Percentiles rank a stretch among this genome's conserved stretches.
Evolutionary conservation across 1,139 yeast species (phyloP).

Genomic region (Blastobotrys serpentis): DNA sequence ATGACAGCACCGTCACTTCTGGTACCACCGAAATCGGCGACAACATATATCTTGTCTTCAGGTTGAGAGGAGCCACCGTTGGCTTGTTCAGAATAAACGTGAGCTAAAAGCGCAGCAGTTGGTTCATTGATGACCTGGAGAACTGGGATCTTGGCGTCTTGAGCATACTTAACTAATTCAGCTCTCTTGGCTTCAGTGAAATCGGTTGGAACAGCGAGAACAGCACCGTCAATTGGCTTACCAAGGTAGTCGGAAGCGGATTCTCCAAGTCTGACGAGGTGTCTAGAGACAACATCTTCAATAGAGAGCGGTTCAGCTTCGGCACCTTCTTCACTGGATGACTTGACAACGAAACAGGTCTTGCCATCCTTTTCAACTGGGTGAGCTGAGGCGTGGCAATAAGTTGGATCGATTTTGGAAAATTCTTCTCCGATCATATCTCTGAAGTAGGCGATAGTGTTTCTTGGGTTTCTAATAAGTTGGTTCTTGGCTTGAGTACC

Average conservation of each 20-base stretch:
- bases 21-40: constrained; percentile 96
- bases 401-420: constrained; percentile 64
- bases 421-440: constrained; percentile 82
- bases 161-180: constrained; percentile 61
- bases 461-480: constrained; percentile 82
- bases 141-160: constrained; percentile 72
- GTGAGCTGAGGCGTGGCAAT: constrained; percentile 64
- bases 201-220: constrained; percentile 88
- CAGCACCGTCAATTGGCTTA: constrained; percentile 73
- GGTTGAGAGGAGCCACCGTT: constrained; percentile 46
- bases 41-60: constrained; percentile 80
- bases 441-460: constrained; percentile 89
- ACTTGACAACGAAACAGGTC: constrained; percentile 59
- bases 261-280: constrained; percentile 71
- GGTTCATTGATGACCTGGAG: constrained; percentile 93
- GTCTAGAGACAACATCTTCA: constrained; percentile 80
- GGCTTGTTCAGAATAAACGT: constrained; percentile 39
- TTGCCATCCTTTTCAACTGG: constrained; percentile 71
- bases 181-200: constrained; percentile 71
- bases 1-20: constrained; percentile 95
- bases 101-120: constrained; percentile 85
- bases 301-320: constrained; percentile 57
- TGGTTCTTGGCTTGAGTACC: constrained; percentile 96
- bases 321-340: constrained; percentile 41
- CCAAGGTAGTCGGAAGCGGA: constrained; percentile 96